Conservation (phyloP, 495 filamentous ascomycete genomes). For the Darksidea phi region DNA sequence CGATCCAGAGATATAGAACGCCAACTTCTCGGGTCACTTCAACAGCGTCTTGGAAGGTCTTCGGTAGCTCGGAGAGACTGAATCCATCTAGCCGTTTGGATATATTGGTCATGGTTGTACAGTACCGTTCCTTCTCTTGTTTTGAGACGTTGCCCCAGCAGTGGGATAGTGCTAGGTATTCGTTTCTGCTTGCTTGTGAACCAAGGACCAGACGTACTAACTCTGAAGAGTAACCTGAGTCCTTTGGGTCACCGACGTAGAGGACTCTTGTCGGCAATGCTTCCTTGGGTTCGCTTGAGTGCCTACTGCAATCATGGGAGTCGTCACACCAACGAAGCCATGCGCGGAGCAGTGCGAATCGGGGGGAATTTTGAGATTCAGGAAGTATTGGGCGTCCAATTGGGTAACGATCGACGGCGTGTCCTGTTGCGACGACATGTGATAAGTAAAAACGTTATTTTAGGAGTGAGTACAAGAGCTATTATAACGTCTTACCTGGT, state of each 20-base stretch:
- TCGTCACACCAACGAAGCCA: constrained; percentile 13
- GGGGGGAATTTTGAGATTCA: constrained; percentile 1
- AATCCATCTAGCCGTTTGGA: constrained; percentile 4
- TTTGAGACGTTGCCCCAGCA: constrained; percentile 8
- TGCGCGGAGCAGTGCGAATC: constrained; percentile 12
- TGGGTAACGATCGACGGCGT: not conserved
- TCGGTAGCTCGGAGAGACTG: constrained; percentile 16
- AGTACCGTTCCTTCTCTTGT: constrained; percentile 4
- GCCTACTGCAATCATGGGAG: constrained; percentile 9
- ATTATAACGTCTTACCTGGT: constrained; percentile 6
- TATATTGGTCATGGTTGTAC: constrained; percentile 17
- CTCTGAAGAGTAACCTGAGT: not conserved
- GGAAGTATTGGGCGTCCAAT: constrained; percentile 5
- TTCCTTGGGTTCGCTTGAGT: constrained; percentile 3
- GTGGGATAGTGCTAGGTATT: constrained; percentile 19
- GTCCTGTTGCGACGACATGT: not conserved
- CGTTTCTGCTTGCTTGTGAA: constrained; percentile 1
- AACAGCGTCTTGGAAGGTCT: constrained; percentile 23
- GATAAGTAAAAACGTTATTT: constrained; percentile 1
- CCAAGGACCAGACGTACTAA: constrained; percentile 11
- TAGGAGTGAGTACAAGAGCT: not conserved
- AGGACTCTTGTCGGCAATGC: constrained; percentile 14
- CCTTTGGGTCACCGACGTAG: constrained; percentile 15
- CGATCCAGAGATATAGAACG: constrained; percentile 22
- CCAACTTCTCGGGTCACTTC: constrained; percentile 17